Percentiles rank a stretch among this genome's conserved stretches.
These are phyloP conservation scores for cucumber (Cucumis sativus) DNA, from an alignment of 306 rosid species.

Conservation along the genomic window Cucumber_9930_V3 NC_026661.2:18746001-18746500, in stretches of 20 bases:
- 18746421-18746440: not conserved
- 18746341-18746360: not conserved
- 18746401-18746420: not conserved
- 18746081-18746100: not conserved
- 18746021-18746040: not conserved
- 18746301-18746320: not conserved
- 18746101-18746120: not conserved
- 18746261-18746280: not conserved
- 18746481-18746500: not conserved
- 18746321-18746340: not conserved
- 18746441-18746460: not conserved
- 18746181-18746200: not conserved
- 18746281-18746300: not conserved
- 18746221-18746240: not conserved
- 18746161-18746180: not conserved
- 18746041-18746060: not conserved
- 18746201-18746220: too few species aligned
- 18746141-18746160: not conserved
- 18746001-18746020: not conserved
- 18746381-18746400: not conserved
- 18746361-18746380: not conserved
- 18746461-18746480: not conserved
- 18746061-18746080: not conserved
- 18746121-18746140: not conserved
- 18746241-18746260: not conserved